Percentiles rank a stretch among this genome's conserved stretches.
Conservation (phyloP, 441 rosid genomes). For the Manihot esculenta region DNA sequence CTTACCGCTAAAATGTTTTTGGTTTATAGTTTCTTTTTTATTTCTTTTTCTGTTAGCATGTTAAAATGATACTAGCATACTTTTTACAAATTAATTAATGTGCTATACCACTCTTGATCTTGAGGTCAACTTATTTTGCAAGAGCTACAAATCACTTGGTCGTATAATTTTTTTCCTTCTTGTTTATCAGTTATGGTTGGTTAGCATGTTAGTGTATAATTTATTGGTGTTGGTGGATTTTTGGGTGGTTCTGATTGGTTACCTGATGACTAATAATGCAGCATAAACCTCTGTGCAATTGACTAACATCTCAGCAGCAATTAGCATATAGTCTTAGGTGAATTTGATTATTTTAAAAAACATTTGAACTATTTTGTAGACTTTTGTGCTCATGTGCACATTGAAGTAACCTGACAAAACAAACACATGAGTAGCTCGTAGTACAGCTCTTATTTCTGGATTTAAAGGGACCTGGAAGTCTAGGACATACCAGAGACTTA, state of each 20-base stretch:
- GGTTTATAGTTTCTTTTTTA: background rate
- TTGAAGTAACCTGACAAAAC: background rate
- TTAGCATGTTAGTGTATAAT: background rate
- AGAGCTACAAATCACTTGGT: background rate
- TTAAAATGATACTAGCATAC: background rate
- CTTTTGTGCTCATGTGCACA: background rate
- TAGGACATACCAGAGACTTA: background rate
- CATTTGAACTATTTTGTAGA: background rate
- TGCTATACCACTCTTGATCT: background rate
- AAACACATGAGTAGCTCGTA: background rate
- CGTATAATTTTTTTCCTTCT: background rate
- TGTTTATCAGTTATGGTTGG: background rate
- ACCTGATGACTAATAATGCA: background rate
- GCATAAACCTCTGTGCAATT: background rate
- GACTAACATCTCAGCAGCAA: background rate
- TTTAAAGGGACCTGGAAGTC: background rate
- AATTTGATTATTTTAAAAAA: background rate
- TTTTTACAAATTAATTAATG: background rate
- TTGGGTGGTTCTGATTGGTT: background rate
- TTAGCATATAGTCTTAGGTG: background rate
- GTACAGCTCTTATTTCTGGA: background rate
- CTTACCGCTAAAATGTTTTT: background rate
- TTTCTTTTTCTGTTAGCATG: background rate
- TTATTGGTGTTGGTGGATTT: background rate
- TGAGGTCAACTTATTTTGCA: constrained; percentile 2